Evolutionary conservation across 106 monocot species (phyloP), one percentile per base, ranked within the genome.

Genomic region (Dactylorhiza incarnata): DNA sequence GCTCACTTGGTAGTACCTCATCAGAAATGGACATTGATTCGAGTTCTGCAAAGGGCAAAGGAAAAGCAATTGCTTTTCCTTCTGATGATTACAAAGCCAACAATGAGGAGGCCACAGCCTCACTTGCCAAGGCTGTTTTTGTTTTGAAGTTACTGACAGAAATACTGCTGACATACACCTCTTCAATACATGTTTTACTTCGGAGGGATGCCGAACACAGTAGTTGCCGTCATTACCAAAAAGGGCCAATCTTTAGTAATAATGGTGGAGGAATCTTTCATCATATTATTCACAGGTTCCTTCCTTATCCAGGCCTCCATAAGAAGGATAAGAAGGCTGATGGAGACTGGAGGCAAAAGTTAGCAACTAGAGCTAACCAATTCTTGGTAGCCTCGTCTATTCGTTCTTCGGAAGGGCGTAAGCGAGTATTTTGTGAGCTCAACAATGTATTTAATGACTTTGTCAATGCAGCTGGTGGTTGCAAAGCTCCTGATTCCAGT

Each of bases 311-410:
- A 53, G 89, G 83, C 43, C 84, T 55, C n/a, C 73, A 78, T 48
- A 99, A 90, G 83, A 94, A 89, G 74, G 99, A 94, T 70, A 99
- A 92, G 72, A 99, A 94, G 79, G 37, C 68, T 17, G 94, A 99
- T 76, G 88, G 83, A 54, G 99, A 99, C 68, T 99, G 99, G 99
- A 91, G 89, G 86, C 90, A 94, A 29, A 99, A 99, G 43, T 83
- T 99, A 75, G 76, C 88, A 54, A 86, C 83, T 15, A 94, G 94
- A 55, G 87, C 94, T 70, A 94, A 90, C 61, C 94, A 99, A 70
- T 94, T 99, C 85, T 83, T 99, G 75, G 99, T 99, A 68, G 94
- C 90, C 72, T 85, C 94, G 72, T 82, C 90, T 58, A 82, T 92
- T 80, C 99, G 99, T 81, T 94, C 99, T 55, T 25, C 88, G 48